phyloP scores from a whole-genome alignment of 805 yeast genomes.

The Isabelozyma gotoi region DNA sequence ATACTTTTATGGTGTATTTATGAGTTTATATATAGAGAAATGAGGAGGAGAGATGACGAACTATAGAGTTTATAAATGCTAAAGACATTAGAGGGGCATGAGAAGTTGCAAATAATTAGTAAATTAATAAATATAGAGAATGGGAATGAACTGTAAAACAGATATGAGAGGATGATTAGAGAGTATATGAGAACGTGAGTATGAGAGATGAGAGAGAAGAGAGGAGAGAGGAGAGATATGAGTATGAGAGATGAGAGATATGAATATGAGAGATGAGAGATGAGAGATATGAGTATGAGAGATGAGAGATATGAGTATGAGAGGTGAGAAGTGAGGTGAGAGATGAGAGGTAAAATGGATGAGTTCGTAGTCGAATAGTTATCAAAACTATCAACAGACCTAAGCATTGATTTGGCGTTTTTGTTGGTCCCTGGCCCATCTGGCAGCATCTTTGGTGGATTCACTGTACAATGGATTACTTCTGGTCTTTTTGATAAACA shows the following conservation, averaged over 20 bases:
- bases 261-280: too few relatives aligned
- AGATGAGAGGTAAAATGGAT: too few relatives aligned
- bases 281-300: too few relatives aligned
- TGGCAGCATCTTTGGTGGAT: conserved; percentile 84
- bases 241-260: conserved; percentile 5
- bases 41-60: not conserved
- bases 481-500: conserved; percentile 72
- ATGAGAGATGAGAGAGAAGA: conserved; percentile 3
- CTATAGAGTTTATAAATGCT: conserved; percentile 6
- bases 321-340: too few relatives aligned
- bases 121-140: conserved; percentile 1
- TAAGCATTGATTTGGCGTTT: conserved; percentile 34
- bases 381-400: too few relatives aligned
- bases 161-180: conserved; percentile 6
- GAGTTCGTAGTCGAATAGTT: too few relatives aligned
- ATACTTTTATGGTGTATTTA: not conserved
- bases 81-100: conserved; percentile 9
- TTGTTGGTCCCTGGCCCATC: conserved; percentile 95
- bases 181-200: conserved; percentile 5
- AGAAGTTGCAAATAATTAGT: not conserved
- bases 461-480: conserved; percentile 58
- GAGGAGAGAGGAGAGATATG: conserved; percentile 6
- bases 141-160: conserved; percentile 7
- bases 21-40: conserved; percentile 3
- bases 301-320: too few relatives aligned